Evolutionary conservation across 768 basidiomycete species (phyloP).

Genomic region (Roridomyces roridus): DNA sequence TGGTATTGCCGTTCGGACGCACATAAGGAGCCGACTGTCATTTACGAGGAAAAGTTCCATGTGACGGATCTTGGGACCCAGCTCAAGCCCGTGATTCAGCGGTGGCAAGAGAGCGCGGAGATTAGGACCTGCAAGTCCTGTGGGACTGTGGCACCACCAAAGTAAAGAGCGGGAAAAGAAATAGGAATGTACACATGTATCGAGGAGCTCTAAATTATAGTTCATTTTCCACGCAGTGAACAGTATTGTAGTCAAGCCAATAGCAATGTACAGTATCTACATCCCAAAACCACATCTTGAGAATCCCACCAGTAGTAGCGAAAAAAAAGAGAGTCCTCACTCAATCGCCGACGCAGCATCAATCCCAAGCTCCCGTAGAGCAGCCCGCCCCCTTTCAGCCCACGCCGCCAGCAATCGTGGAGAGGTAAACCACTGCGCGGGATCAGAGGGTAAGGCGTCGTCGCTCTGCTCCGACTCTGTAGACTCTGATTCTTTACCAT

Average conservation of each 20-base stretch:
- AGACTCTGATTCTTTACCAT: conserved; percentile 9
- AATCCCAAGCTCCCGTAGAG: conserved; percentile 57
- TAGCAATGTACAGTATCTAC: too few species aligned
- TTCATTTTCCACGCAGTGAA: too few species aligned
- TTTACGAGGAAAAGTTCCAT: conserved; percentile 86
- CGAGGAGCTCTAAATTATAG: too few species aligned
- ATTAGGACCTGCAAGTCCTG: conserved; percentile 77
- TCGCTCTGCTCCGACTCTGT: too few species aligned
- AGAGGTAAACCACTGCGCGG: conserved; percentile 60
- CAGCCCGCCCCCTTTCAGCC: conserved; percentile 56
- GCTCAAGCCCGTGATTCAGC: conserved; percentile 88
- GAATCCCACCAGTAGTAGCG: too few species aligned
- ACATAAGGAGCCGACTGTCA: conserved; percentile 73
- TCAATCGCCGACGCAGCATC: conserved; percentile 25
- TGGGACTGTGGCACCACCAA: conserved; percentile 65
- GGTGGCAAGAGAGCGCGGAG: conserved; percentile 47
- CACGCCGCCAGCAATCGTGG: conserved; percentile 49
- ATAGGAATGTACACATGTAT: background rate
- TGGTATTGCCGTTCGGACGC: conserved; percentile 84
- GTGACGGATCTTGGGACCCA: conserved; percentile 92
- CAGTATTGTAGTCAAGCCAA: too few species aligned
- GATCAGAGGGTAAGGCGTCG: too few species aligned
- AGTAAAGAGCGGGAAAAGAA: conserved; percentile 37
- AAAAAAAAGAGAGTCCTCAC: too few species aligned
- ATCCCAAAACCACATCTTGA: too few species aligned